These are phyloP conservation scores for Nannizziopsis barbatae DNA, from an alignment of 2,329 filamentous ascomycete species.

Conservation along the genomic window DNA sequence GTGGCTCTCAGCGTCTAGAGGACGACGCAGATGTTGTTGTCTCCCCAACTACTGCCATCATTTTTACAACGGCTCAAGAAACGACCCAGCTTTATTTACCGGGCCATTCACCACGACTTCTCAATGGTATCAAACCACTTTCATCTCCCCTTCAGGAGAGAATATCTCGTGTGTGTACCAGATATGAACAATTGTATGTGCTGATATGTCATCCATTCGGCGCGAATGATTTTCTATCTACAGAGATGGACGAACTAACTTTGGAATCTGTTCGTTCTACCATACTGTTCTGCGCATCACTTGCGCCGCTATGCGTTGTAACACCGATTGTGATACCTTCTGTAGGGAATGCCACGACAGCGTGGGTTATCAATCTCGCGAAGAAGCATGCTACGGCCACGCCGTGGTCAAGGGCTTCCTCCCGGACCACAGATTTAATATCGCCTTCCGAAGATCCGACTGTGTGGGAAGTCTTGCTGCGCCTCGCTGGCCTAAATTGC, in stretches of 20 bases:
- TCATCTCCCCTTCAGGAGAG: conserved; percentile 43
- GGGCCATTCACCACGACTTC: conserved; percentile 37
- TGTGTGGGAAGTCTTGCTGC: conserved; percentile 56
- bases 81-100: conserved; percentile 62
- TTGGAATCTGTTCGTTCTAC: conserved; percentile 17
- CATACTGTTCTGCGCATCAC: conserved; percentile 20
- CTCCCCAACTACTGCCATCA: conserved; percentile 56
- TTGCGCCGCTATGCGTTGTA: conserved; percentile 11
- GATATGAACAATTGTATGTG: conserved; percentile 59
- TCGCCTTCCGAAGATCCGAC: conserved; percentile 28
- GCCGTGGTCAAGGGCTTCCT: conserved; percentile 13
- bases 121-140: conserved; percentile 14
- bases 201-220: conserved; percentile 43
- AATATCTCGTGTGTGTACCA: conserved; percentile 42
- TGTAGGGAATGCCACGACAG: conserved; percentile 37
- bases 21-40: conserved; percentile 54
- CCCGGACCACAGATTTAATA: background rate
- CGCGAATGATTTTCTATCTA: conserved; percentile 16
- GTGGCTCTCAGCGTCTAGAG: no score
- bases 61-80: conserved; percentile 60
- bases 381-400: conserved; percentile 31
- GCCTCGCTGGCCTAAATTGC: conserved; percentile 55
- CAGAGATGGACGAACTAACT: conserved; percentile 12
- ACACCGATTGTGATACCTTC: conserved; percentile 7
- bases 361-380: conserved; percentile 46